A percentile compares a stretch with the other conserved stretches of the same genome.
Conservation (phyloP, 495 filamentous ascomycete species). For the Aspergillus conjunctus region DNA sequence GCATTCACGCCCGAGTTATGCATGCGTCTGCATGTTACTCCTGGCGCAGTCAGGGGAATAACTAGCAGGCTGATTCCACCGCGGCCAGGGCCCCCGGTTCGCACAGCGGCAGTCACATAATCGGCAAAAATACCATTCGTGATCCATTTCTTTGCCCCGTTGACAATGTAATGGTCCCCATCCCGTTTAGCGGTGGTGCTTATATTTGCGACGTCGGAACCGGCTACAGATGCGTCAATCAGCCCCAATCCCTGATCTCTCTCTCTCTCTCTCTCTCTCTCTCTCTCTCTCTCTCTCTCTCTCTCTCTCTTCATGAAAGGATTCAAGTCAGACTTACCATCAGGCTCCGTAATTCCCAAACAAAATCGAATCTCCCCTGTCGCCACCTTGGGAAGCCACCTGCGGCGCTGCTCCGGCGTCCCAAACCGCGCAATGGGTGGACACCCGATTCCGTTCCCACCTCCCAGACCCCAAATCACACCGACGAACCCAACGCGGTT, state of each 20-base stretch:
- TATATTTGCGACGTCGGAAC: conserved; percentile 57
- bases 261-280: too few relatives aligned
- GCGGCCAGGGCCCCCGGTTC: conserved; percentile 53
- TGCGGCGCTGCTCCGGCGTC: conserved; percentile 47
- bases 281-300: too few relatives aligned
- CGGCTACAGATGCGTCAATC: conserved; percentile 34
- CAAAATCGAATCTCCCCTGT: conserved; percentile 53
- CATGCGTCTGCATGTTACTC: conserved; percentile 69
- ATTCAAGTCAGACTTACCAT: conserved; percentile 33
- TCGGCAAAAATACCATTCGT: conserved; percentile 58
- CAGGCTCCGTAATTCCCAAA: conserved; percentile 59
- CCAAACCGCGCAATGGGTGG: conserved; percentile 58
- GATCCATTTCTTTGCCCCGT: conserved; percentile 62
- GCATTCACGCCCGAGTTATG: conserved; percentile 66
- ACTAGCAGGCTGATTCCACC: conserved; percentile 54
- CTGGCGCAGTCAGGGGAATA: conserved; percentile 49
- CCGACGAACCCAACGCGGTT: conserved; percentile 47
- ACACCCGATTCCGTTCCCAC: conserved; percentile 54
- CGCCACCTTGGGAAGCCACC: conserved; percentile 54
- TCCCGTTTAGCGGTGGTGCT: conserved; percentile 49
- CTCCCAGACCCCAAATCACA: conserved; percentile 53
- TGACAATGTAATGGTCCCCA: conserved; percentile 54
- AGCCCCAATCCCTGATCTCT: too few relatives aligned
- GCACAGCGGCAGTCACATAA: conserved; percentile 56
- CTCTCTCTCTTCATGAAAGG: background rate